These are phyloP conservation scores for Juncus inflexus DNA, from an alignment of 176 grass and related monocot species.

Conservation along the genomic window DNA sequence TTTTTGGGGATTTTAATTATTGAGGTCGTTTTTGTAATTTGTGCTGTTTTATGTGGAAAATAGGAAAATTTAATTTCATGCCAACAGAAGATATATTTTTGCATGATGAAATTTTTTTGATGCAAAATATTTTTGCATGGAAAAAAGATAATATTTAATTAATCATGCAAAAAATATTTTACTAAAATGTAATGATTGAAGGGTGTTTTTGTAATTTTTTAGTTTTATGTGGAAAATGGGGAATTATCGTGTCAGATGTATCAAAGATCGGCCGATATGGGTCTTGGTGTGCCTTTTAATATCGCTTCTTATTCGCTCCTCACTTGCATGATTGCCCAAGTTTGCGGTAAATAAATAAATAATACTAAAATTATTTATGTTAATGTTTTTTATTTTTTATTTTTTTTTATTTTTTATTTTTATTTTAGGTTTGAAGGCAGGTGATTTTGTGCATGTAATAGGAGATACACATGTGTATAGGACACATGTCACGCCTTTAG, in stretches of 20 bases:
- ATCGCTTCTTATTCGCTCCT: slow-evolving; percentile 81
- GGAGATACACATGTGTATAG: slow-evolving; percentile 93
- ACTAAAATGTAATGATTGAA: too few relatives aligned
- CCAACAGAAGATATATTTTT: background rate
- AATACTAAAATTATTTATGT: too few relatives aligned
- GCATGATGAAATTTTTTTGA: background rate
- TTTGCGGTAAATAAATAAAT: slow-evolving; percentile 44
- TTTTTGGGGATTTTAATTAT: background rate
- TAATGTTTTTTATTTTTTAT: too few relatives aligned
- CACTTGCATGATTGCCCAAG: slow-evolving; percentile 77
- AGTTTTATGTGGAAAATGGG: slow-evolving; percentile 76
- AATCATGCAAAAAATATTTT: too few relatives aligned
- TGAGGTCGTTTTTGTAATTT: background rate
- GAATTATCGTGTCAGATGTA: slow-evolving; percentile 89
- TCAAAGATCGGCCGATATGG: slow-evolving; percentile 78
- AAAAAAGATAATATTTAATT: too few relatives aligned
- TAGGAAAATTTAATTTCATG: too few relatives aligned
- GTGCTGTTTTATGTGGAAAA: too few relatives aligned
- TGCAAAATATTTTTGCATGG: background rate
- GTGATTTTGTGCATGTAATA: background rate
- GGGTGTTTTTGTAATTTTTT: slow-evolving; percentile 3
- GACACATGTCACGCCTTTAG: slow-evolving; percentile 46
- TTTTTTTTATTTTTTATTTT: too few relatives aligned
- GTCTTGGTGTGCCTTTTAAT: slow-evolving; percentile 82
- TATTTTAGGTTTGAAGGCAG: background rate